Percentiles rank a stretch among this genome's conserved stretches.
Conservation (phyloP, 495 filamentous ascomycete genomes). For the Thermothielavioides terrestris region DNA sequence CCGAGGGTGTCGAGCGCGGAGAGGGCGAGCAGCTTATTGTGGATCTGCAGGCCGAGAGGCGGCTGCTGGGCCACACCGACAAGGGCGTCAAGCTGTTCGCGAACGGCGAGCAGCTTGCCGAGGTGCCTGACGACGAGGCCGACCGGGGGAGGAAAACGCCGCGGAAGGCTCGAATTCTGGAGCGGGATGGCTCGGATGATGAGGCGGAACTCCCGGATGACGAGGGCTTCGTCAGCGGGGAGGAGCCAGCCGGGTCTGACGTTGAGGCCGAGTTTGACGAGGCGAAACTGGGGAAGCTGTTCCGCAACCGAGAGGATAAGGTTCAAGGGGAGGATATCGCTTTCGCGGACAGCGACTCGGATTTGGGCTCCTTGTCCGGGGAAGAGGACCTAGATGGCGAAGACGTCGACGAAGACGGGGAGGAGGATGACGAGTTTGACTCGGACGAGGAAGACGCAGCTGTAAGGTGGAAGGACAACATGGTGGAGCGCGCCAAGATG, state of each 20-base stretch:
- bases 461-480: slow-evolving; percentile 75
- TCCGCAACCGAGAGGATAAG: slow-evolving; percentile 36
- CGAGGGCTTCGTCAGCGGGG: slow-evolving; percentile 56
- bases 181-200: slow-evolving; percentile 44
- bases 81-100: slow-evolving; percentile 76
- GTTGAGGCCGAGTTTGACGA: slow-evolving; percentile 48
- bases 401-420: slow-evolving; percentile 48
- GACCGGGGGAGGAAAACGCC: slow-evolving; percentile 62
- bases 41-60: slow-evolving; percentile 73
- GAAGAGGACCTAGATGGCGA: slow-evolving; percentile 52
- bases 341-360: slow-evolving; percentile 96
- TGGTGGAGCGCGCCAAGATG: slow-evolving; percentile 63
- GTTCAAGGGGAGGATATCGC: slow-evolving; percentile 53
- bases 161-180: slow-evolving; percentile 58
- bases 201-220: slow-evolving; percentile 47
- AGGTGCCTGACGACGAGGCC: slow-evolving; percentile 51
- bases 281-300: slow-evolving; percentile 48
- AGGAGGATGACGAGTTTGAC: slow-evolving; percentile 43
- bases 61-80: slow-evolving; percentile 70
- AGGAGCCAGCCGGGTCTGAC: slow-evolving; percentile 48
- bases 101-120: slow-evolving; percentile 59
- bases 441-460: slow-evolving; percentile 57
- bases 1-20: slow-evolving; percentile 61
- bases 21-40: slow-evolving; percentile 91
- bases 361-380: slow-evolving; percentile 76